Base-by-base conservation (phyloP, 805 yeast genomes). In the Myxozyma kluyveri region DNA sequence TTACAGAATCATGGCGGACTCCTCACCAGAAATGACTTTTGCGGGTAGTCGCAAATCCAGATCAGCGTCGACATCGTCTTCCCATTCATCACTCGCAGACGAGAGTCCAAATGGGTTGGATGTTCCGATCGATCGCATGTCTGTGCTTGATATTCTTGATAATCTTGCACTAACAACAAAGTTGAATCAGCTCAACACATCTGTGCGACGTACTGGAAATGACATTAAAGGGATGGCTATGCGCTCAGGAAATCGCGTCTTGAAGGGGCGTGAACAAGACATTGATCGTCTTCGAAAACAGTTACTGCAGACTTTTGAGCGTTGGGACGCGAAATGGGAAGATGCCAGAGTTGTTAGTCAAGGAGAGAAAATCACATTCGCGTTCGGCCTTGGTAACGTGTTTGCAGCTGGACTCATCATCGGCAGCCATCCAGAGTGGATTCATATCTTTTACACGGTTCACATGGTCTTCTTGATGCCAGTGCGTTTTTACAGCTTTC, bases 361-460 rank as follows among this genome's bases (percentile, higher is more conserved):
- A 26, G 75, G 85, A 5, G 96, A 91, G 64, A 91, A 91, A 66
- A 60, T 82, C 22, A 88, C 88, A 65, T 93, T 88, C 66, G 82
- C 96, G 0, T 67, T 81, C 38, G 82, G 95, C 0, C 73, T 88
- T 36, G 78, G 81, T 51, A 69, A 79, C 47, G 78, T 91, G 5
- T 86, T 91, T 39, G 65, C 78, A 17, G 74, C 83, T 24, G 98
- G 98, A 0, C 76, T 81, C 51, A 67, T 88, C 3, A 80, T 90
- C 59, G 97, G 96, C 7, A 77, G 76, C 52, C 77, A 78, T 54
- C 97, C 98, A 0, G 75, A 78, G 33, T 80, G 78, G 68, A 84
- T 91, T 67, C 98, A 89, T 59, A 65, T 82, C 1, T 77, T 82
- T 60, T 90, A 91, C 68, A 81, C 96, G 0, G 70, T 68, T 0